A percentile compares a stretch with the other conserved stretches of the same genome.
Evolutionary conservation across 345 rosid species (phyloP).

Genomic region (Capsella bursapastoris): DNA sequence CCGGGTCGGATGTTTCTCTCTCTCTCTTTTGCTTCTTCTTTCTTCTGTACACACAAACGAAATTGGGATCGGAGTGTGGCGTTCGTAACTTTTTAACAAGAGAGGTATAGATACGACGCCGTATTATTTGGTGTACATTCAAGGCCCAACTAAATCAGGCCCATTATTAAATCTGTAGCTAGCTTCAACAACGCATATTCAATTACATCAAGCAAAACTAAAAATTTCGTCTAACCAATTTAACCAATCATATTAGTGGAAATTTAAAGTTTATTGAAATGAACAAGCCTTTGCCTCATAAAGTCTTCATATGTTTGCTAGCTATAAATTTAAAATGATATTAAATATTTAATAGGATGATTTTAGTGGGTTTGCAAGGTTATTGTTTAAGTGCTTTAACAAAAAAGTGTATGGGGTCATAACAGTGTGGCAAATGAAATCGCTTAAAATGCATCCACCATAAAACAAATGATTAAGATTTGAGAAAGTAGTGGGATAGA

Average conservation of each 20-base stretch:
- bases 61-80: constrained; percentile 20
- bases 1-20: constrained; percentile 24
- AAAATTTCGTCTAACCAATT: no score
- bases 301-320: neutral
- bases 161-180: neutral
- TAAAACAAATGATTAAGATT: constrained; percentile 29
- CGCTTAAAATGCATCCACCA: constrained; percentile 24
- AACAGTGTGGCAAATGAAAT: neutral
- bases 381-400: neutral
- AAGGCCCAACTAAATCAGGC: constrained; percentile 27
- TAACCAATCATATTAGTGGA: neutral
- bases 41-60: constrained; percentile 24
- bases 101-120: constrained; percentile 1
- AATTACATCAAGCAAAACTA: no score
- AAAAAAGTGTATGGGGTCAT: no score
- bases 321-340: neutral
- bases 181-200: no score
- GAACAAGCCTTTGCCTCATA: neutral
- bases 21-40: constrained; percentile 24
- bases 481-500: constrained; percentile 34
- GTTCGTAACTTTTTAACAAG: constrained; percentile 10
- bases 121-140: neutral
- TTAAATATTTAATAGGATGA: neutral
- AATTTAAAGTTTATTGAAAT: neutral
- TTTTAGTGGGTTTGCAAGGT: constrained; percentile 1